phyloP scores from a whole-genome alignment of 805 yeast species.

The Tetrapisispora iriomotensis region DNA sequence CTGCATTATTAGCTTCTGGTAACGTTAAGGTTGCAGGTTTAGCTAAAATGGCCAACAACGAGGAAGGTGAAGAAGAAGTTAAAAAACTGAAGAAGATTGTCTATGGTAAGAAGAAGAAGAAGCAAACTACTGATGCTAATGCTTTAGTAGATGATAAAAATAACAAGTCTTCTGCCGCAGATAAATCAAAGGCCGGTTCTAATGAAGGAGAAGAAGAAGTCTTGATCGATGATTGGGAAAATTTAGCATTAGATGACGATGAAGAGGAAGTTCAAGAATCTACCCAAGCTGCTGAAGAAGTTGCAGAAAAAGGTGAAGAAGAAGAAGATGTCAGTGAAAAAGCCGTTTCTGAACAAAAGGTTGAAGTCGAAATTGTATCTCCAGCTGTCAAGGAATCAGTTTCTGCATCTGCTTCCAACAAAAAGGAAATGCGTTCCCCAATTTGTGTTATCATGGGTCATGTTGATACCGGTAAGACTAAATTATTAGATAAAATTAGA shows the following conservation, averaged over 20 bases:
- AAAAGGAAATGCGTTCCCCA: conserved; percentile 82
- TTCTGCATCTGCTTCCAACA: conserved; percentile 23
- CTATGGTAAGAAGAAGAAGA: conserved; percentile 65
- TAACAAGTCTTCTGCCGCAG: conserved; percentile 7
- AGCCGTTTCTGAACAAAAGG: conserved; percentile 22
- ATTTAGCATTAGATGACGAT: conserved; percentile 50
- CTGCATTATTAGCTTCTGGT: conserved; percentile 67
- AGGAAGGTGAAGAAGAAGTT: conserved; percentile 11
- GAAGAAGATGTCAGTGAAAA: conserved; percentile 23
- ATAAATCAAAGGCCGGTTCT: conserved; percentile 14
- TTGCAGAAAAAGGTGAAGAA: conserved; percentile 26
- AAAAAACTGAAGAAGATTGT: conserved; percentile 57
- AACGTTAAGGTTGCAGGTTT: conserved; percentile 70
- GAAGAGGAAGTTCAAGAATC: conserved; percentile 29
- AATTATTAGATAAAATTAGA: conserved; percentile 90
- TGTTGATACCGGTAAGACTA: conserved; percentile 99
- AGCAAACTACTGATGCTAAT: conserved; percentile 23
- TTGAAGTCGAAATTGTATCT: conserved; percentile 19
- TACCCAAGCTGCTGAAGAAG: conserved; percentile 11
- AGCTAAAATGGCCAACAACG: conserved; percentile 24
- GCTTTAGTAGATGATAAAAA: conserved; percentile 19
- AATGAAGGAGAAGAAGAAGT: conserved; percentile 41
- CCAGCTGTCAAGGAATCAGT: conserved; percentile 10
- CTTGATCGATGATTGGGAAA: conserved; percentile 81
- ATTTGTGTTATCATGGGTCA: conserved; percentile 98